Percentiles rank a stretch among this genome's conserved stretches.
Evolutionary conservation across 2,329 filamentous ascomycete genomes (phyloP).

Genomic region (Nemania serpens): DNA sequence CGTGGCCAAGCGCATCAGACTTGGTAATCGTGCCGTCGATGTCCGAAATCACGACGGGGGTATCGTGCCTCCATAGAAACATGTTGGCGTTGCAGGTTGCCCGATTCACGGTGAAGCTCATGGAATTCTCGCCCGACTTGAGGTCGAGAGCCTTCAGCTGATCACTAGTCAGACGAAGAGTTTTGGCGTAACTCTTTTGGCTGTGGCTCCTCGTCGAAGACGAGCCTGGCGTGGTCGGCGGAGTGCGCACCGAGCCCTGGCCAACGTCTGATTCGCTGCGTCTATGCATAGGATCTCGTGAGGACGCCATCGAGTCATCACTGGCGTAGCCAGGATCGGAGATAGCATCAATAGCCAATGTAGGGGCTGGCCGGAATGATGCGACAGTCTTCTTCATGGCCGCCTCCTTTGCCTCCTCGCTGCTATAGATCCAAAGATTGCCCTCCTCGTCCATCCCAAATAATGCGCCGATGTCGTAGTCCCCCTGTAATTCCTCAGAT

Average conservation of each 20-base stretch:
- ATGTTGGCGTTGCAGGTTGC: conserved; percentile 91
- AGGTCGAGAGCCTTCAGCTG: conserved; percentile 86
- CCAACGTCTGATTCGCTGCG: conserved; percentile 70
- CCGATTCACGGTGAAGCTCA: conserved; percentile 96
- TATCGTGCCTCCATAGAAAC: conserved; percentile 90
- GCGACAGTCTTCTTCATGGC: conserved; percentile 70
- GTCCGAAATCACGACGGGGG: conserved; percentile 95
- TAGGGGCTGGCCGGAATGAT: conserved; percentile 51
- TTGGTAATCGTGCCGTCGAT: conserved; percentile 99
- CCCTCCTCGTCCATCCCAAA: conserved; percentile 95
- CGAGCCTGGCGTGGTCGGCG: conserved; percentile 72
- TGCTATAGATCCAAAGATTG: conserved; percentile 99
- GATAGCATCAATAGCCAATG: conserved; percentile 74
- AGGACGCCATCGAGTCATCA: conserved; percentile 69
- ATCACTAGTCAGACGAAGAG: conserved; percentile 89
- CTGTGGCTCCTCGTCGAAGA: conserved; percentile 65
- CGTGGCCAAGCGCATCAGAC: conserved; percentile 90
- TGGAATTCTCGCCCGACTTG: conserved; percentile 83
- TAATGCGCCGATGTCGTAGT: conserved; percentile 93
- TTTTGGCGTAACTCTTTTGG: conserved; percentile 93
- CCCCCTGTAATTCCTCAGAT: conserved; percentile 88
- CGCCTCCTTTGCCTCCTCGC: conserved; percentile 91
- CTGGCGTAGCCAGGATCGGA: conserved; percentile 97
- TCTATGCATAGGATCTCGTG: conserved; percentile 55
- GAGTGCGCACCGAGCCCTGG: conserved; percentile 60